phyloP scores from a whole-genome alignment of 148 eudicot species.

The Cornus kousa region DNA sequence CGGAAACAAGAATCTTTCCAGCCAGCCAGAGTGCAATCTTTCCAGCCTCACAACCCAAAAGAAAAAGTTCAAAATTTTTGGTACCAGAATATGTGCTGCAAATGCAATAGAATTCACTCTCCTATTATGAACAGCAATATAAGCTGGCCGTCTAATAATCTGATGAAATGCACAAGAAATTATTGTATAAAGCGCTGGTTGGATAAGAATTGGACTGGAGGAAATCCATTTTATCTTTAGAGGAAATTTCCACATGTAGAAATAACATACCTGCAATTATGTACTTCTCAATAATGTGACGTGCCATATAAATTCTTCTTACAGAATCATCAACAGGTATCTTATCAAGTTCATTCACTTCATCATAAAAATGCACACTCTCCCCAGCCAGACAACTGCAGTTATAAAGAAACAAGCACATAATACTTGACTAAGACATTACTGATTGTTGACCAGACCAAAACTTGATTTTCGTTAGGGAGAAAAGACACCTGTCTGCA shows the following conservation, averaged over 20 bases:
- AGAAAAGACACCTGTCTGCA: slow-evolving; percentile 66
- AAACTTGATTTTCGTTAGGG: background rate
- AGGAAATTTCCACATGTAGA: background rate
- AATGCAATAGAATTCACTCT: background rate
- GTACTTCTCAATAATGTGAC: slow-evolving; percentile 79
- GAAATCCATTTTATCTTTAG: background rate
- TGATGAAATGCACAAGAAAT: background rate
- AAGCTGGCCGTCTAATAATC: background rate
- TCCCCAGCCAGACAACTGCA: slow-evolving; percentile 95
- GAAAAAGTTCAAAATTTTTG: background rate
- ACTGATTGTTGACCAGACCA: background rate
- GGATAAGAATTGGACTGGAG: background rate
- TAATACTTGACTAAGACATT: background rate
- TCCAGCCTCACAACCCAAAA: background rate
- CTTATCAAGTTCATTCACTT: slow-evolving; percentile 71
- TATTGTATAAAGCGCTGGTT: background rate
- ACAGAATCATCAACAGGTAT: slow-evolving; percentile 60
- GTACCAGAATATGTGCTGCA: background rate
- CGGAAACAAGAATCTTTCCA: background rate
- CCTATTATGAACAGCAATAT: background rate
- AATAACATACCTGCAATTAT: slow-evolving; percentile 54
- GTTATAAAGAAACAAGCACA: slow-evolving; percentile 12
- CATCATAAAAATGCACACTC: slow-evolving; percentile 83
- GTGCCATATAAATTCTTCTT: slow-evolving; percentile 86
- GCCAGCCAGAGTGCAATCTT: background rate